These are phyloP conservation scores for Fabrea salina DNA, from an alignment of 169 alveolate genomes.

Conservation along the genomic window DNA sequence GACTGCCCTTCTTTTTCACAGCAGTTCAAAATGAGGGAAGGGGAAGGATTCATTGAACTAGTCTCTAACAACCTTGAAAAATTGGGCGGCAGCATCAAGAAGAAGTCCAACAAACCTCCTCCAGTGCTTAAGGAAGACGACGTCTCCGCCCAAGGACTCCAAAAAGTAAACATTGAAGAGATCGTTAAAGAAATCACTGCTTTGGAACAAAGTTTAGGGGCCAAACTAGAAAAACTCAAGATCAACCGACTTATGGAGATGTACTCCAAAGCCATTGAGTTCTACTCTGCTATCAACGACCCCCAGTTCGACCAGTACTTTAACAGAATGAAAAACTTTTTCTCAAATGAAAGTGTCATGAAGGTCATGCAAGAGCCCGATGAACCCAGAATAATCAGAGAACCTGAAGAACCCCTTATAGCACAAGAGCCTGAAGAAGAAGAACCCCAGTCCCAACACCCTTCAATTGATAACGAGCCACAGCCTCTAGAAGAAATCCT, in stretches of 20 bases:
- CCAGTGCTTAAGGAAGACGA: slow-evolving; percentile 24
- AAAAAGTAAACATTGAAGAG: background rate
- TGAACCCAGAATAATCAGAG: background rate
- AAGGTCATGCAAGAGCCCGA: background rate
- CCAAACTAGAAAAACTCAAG: slow-evolving; percentile 33
- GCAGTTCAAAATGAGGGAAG: slow-evolving; percentile 7
- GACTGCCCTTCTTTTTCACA: slow-evolving; percentile 18
- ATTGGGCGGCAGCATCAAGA: slow-evolving; percentile 35
- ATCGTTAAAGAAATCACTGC: slow-evolving; percentile 32
- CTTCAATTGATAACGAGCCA: too few relatives aligned
- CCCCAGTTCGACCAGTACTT: slow-evolving; percentile 38
- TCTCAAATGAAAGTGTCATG: background rate
- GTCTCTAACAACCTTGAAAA: slow-evolving; percentile 34
- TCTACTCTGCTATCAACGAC: slow-evolving; percentile 50
- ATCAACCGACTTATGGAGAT: slow-evolving; percentile 41
- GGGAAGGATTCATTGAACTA: background rate
- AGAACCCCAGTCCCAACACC: too few relatives aligned
- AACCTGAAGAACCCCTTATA: background rate
- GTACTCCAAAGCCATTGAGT: slow-evolving; percentile 52
- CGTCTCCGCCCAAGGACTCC: background rate
- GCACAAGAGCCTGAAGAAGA: too few relatives aligned
- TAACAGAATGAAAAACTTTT: slow-evolving; percentile 35
- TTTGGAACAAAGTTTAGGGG: slow-evolving; percentile 33
- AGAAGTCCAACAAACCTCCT: background rate
- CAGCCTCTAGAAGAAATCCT: too few relatives aligned